These are phyloP conservation scores for Plasmodium ovale DNA, from an alignment of 169 alveolate species.

Conservation along the genomic window DNA sequence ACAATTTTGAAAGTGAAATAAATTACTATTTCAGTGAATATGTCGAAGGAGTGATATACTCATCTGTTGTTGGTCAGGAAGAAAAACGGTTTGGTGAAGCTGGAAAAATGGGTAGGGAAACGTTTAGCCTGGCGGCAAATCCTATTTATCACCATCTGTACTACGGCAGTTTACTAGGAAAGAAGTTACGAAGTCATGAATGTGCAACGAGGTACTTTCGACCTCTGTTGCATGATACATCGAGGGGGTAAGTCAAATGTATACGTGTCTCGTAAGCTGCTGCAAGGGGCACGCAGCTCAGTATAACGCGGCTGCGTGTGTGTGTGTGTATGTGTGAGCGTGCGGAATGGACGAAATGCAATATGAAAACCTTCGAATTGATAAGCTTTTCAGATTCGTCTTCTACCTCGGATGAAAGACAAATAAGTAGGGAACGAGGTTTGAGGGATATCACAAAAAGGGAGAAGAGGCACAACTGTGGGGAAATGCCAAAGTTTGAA, in stretches of 20 bases:
- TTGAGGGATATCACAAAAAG: slow-evolving; percentile 51
- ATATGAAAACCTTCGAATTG: not conserved
- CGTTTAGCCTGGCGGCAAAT: not conserved
- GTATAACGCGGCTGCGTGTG: not conserved
- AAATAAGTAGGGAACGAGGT: not conserved
- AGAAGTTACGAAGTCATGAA: slow-evolving; percentile 23
- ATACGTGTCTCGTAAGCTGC: too few species aligned
- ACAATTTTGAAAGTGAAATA: slow-evolving; percentile 57
- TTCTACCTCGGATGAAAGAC: slow-evolving; percentile 2
- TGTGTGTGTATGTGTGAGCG: not conserved
- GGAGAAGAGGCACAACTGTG: not conserved
- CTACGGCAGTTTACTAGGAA: slow-evolving; percentile 1
- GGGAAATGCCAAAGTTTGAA: not conserved
- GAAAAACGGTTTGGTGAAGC: not conserved
- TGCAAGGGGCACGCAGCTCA: too few species aligned
- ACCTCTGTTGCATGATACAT: not conserved
- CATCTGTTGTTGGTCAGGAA: slow-evolving; percentile 18
- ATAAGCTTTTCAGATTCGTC: slow-evolving; percentile 46
- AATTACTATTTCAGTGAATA: slow-evolving; percentile 29
- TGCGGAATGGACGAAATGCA: not conserved
- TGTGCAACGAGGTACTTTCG: slow-evolving; percentile 13
- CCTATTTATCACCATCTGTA: slow-evolving; percentile 16
- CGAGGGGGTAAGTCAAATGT: slow-evolving; percentile 1
- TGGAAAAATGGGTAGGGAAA: not conserved
- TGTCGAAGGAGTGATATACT: slow-evolving; percentile 28